Evolutionary conservation across 768 basidiomycete genomes (phyloP), one percentile per base, ranked within the genome.

Genomic region (Suillus weaverae): DNA sequence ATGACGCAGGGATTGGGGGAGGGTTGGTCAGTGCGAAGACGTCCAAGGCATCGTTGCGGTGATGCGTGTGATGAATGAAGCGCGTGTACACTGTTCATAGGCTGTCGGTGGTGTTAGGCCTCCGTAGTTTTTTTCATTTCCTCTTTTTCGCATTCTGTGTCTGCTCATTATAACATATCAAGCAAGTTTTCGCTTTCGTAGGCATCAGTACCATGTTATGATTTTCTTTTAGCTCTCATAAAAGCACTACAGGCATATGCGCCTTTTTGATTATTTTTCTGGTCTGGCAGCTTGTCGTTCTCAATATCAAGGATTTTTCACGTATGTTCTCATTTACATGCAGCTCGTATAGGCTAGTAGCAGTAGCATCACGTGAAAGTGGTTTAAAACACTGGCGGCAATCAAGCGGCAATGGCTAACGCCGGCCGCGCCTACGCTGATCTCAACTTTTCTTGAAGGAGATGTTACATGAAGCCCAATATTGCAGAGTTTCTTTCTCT

Each of bases 11-110:
- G 4, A 53, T 62, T 39, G 60, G 62, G 4, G 36, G 66, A 62
- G 41, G 36, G n/a, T 43, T 67, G 30, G 55, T 62, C 16, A 67
- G 46, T 33, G 39, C 66, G 3, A 73, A 71, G 60, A 48, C 60
- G 26, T 73, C 72, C 38, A 73, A 65, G 61, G 62, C 56, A 39
- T 72, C 71, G 20, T 59, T 70, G n/a, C 65, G 65, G 8, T 57
- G 56, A 57, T 57, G 16, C 16, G 10, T 39, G 38, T 30, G 16
- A 26, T 30, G 56, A 2, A 11, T 30, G 38, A 57, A 39, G 26
- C 16, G 26, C 9, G 10, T 39, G 38, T 57, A 38, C 20, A 39
- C 16, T 56, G 33, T 57, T 38, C 56, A 39, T 38, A 30, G 38
- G 26, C 22, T 57, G 56, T 57, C 56, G 56, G 56, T 57, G 56